Evolutionary conservation across 768 basidiomycete genomes (phyloP).

Genomic region (Amanita muscaria): DNA sequence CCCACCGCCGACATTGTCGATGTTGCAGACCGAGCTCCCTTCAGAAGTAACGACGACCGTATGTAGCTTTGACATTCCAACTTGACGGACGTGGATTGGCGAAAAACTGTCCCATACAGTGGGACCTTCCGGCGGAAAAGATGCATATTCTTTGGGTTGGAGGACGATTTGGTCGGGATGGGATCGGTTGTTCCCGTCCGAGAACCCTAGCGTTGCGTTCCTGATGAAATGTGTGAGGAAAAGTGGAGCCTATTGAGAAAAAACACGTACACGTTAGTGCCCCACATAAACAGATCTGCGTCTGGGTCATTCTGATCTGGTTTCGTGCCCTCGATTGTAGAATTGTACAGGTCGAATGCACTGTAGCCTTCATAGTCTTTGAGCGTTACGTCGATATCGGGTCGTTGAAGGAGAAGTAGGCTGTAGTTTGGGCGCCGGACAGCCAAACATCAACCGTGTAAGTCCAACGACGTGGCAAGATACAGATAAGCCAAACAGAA

Average conservation of each 20-base stretch:
- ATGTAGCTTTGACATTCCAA: constrained; percentile 84
- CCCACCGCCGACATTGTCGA: constrained; percentile 17
- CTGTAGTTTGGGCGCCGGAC: constrained; percentile 34
- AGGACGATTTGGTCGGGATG: constrained; percentile 73
- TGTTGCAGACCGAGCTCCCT: too few species aligned
- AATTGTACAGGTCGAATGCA: constrained; percentile 89
- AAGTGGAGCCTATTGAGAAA: neutral
- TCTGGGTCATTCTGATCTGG: constrained; percentile 30
- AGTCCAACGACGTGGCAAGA: constrained; percentile 2
- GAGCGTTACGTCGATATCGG: constrained; percentile 60
- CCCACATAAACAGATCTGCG: constrained; percentile 81
- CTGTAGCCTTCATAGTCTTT: constrained; percentile 89
- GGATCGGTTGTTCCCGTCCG: constrained; percentile 67
- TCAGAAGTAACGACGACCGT: constrained; percentile 28
- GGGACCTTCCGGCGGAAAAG: constrained; percentile 3
- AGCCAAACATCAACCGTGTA: too few species aligned
- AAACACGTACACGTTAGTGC: constrained; percentile 54
- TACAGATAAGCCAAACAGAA: neutral
- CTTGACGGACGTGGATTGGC: constrained; percentile 51
- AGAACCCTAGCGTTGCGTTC: constrained; percentile 83
- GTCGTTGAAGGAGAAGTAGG: constrained; percentile 62
- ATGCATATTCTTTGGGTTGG: constrained; percentile 17
- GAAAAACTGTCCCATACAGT: constrained; percentile 43
- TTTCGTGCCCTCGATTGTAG: constrained; percentile 70
- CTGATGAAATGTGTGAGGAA: constrained; percentile 23